These are phyloP conservation scores for Albophoma yamanashiensis DNA, from an alignment of 2,329 filamentous ascomycete genomes.

Conservation along the genomic window DNA sequence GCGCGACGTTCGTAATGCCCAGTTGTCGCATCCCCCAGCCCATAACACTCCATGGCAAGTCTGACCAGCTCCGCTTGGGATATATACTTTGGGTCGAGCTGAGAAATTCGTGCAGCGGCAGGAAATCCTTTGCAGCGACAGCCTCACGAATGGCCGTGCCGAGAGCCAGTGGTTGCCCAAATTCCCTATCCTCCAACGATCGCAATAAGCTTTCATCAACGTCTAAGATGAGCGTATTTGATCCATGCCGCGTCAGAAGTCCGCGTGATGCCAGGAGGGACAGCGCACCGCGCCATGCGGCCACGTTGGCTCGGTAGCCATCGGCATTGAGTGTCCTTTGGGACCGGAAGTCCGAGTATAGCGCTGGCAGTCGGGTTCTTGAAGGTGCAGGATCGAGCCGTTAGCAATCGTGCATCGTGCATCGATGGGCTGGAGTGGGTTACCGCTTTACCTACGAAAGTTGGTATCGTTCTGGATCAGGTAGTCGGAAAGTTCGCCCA, in stretches of 20 bases:
- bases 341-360: slow-evolving; percentile 77
- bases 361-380: slow-evolving; percentile 68
- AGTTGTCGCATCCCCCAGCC: slow-evolving; percentile 66
- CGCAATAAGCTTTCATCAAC: slow-evolving; percentile 55
- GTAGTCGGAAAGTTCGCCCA: slow-evolving; percentile 60
- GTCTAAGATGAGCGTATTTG: slow-evolving; percentile 40
- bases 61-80: slow-evolving; percentile 50
- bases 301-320: slow-evolving; percentile 70
- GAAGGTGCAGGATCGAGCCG: too few species aligned
- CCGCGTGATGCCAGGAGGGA: slow-evolving; percentile 58
- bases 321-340: slow-evolving; percentile 73
- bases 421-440: neutral
- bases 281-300: slow-evolving; percentile 69
- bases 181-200: slow-evolving; percentile 65
- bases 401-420: neutral
- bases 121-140: slow-evolving; percentile 54
- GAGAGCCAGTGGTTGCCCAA: slow-evolving; percentile 71
- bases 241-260: slow-evolving; percentile 28
- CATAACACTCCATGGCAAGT: slow-evolving; percentile 58
- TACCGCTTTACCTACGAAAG: slow-evolving; percentile 40
- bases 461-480: slow-evolving; percentile 49
- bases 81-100: slow-evolving; percentile 60
- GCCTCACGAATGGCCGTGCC: slow-evolving; percentile 70
- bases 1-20: slow-evolving; percentile 43
- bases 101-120: slow-evolving; percentile 62